Conservation (phyloP, 2,329 filamentous ascomycete species). For the Stagonosporopsis cucurbitacearum region DNA sequence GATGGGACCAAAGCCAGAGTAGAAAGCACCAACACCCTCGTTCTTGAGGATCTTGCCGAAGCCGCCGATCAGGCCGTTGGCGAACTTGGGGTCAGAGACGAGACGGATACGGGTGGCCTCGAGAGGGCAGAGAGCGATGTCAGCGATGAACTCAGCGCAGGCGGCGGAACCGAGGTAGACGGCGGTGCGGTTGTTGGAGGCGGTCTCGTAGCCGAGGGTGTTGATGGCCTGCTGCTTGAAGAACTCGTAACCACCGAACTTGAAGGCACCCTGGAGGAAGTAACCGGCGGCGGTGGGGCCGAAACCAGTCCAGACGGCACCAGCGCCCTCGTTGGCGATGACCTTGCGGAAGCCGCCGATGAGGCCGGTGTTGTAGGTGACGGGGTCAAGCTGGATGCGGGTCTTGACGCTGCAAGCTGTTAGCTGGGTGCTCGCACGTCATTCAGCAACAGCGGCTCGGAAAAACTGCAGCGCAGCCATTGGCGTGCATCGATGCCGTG, state of each 20-base stretch:
- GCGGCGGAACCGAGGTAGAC: constrained; percentile 77
- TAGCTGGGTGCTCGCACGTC: constrained; percentile 30
- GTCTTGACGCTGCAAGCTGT: constrained; percentile 79
- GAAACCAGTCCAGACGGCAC: constrained; percentile 83
- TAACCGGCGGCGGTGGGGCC: constrained; percentile 88
- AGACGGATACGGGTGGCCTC: constrained; percentile 94
- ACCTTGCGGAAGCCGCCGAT: constrained; percentile 88
- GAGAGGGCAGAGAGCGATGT: constrained; percentile 86
- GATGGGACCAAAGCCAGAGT: constrained; percentile 79
- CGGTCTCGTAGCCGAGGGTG: constrained; percentile 70
- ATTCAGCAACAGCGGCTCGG: constrained; percentile 16
- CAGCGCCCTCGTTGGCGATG: constrained; percentile 77
- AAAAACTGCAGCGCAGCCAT: constrained; percentile 33
- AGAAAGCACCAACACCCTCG: constrained; percentile 86
- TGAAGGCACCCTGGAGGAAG: constrained; percentile 92
- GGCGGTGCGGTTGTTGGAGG: constrained; percentile 77
- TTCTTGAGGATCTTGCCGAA: constrained; percentile 83
- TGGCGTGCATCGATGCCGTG: constrained; percentile 23
- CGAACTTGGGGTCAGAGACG: constrained; percentile 86
- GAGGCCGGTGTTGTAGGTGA: constrained; percentile 86
- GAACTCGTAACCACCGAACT: constrained; percentile 94
- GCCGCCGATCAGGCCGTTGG: constrained; percentile 77
- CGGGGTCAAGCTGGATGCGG: constrained; percentile 89
- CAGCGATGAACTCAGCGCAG: constrained; percentile 70
- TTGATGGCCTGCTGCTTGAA: constrained; percentile 94